Evolutionary conservation across 345 rosid species (phyloP).

Genomic region (Isatis tinctoria): DNA sequence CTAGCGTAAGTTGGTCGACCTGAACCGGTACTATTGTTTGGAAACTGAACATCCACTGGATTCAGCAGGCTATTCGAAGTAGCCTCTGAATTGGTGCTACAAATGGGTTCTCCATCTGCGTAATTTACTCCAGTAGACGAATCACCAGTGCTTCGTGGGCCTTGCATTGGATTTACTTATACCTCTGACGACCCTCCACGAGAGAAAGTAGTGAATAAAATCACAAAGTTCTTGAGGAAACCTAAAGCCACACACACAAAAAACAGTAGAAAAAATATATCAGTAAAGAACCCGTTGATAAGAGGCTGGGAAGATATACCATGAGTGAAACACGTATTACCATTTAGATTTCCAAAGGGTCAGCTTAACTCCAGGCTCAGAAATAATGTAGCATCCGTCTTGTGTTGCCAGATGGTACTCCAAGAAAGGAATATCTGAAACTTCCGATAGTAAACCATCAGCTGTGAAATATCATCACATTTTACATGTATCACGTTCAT

Average conservation of each 20-base stretch:
- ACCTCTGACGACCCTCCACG: neutral
- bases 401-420: neutral
- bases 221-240: constrained; percentile 1
- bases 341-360: neutral
- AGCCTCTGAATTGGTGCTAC: constrained; percentile 19
- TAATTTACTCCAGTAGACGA: constrained; percentile 23
- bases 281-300: neutral
- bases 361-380: neutral
- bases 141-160: constrained; percentile 24
- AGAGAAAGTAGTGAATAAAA: neutral
- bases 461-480: neutral
- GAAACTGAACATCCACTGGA: constrained; percentile 47
- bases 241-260: constrained; percentile 10
- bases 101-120: constrained; percentile 24
- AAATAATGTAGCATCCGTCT: neutral
- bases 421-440: constrained; percentile 6
- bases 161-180: constrained; percentile 22
- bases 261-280: neutral
- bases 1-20: constrained; percentile 36
- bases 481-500: neutral
- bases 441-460: neutral
- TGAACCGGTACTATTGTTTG: constrained; percentile 6
- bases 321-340: neutral
- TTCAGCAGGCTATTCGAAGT: constrained; percentile 35
- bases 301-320: neutral